These are phyloP conservation scores for Solanum pennellii DNA, from an alignment of 257 asterid genomes.

Conservation along the genomic window DNA sequence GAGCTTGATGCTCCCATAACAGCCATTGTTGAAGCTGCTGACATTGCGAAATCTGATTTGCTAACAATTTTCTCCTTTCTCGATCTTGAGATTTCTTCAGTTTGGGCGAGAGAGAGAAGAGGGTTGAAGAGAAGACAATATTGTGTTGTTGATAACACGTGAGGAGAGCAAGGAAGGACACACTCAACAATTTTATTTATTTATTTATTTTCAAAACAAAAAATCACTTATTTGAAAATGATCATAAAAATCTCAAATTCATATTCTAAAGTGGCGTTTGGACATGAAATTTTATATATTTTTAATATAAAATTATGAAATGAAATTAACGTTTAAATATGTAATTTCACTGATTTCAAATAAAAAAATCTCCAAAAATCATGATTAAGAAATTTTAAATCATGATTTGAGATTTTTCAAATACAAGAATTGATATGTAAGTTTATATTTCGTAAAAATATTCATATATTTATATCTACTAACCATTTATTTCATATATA, in stretches of 20 bases:
- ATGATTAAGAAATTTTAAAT: too few species aligned
- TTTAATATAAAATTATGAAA: too few species aligned
- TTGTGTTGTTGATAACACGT: not conserved
- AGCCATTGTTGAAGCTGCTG: not conserved
- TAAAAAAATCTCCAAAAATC: too few species aligned
- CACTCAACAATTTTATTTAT: not conserved
- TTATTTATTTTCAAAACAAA: not conserved
- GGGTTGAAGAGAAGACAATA: not conserved
- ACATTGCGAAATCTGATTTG: not conserved
- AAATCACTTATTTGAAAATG: not conserved
- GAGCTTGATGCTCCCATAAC: constrained; percentile 5
- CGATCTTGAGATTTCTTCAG: not conserved
- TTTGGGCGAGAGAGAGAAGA: not conserved
- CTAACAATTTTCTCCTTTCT: not conserved
- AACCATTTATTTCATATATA: not conserved
- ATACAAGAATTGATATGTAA: not conserved
- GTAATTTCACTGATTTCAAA: too few species aligned
- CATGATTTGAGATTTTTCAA: too few species aligned
- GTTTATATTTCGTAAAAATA: too few species aligned
- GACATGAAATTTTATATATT: too few species aligned
- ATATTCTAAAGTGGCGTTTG: not conserved
- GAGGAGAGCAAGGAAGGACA: not conserved
- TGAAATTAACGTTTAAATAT: too few species aligned
- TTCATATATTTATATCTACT: too few species aligned
- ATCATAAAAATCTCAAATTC: not conserved